phyloP scores from a whole-genome alignment of 164 flowering plant species.

The Nymphaea thermarum region DNA sequence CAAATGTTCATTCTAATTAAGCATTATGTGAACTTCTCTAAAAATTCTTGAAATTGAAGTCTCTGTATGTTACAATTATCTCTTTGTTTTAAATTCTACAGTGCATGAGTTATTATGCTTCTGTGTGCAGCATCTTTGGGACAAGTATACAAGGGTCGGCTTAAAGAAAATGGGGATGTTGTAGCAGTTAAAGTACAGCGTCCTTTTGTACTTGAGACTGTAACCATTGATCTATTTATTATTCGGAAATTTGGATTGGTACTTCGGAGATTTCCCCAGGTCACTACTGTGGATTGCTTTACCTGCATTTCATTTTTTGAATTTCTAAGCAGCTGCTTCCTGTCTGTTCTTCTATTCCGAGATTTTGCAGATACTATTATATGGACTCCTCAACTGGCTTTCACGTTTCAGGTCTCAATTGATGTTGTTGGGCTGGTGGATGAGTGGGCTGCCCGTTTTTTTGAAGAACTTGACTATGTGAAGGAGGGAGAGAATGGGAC shows the following conservation, averaged over 20 bases:
- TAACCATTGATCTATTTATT: constrained; percentile 77
- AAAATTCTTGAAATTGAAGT: neutral
- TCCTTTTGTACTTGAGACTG: constrained; percentile 97
- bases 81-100: neutral
- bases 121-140: constrained; percentile 82
- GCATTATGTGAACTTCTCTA: no score
- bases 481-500: constrained; percentile 95
- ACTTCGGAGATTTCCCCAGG: constrained; percentile 93
- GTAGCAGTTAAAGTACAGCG: constrained; percentile 98
- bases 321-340: neutral
- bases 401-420: constrained; percentile 43
- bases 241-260: constrained; percentile 82
- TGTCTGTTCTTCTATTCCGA: neutral
- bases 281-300: constrained; percentile 2
- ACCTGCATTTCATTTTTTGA: neutral
- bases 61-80: neutral
- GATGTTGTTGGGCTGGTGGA: constrained; percentile 98
- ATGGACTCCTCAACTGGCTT: neutral
- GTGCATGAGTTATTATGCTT: neutral
- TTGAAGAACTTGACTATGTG: constrained; percentile 96
- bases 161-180: constrained; percentile 88
- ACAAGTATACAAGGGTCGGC: constrained; percentile 94
- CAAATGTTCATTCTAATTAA: no score
- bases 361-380: neutral
- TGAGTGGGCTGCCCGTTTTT: constrained; percentile 99